phyloP scores from a whole-genome alignment of 2,329 filamentous ascomycete species.

The Fusarium sp. region DNA sequence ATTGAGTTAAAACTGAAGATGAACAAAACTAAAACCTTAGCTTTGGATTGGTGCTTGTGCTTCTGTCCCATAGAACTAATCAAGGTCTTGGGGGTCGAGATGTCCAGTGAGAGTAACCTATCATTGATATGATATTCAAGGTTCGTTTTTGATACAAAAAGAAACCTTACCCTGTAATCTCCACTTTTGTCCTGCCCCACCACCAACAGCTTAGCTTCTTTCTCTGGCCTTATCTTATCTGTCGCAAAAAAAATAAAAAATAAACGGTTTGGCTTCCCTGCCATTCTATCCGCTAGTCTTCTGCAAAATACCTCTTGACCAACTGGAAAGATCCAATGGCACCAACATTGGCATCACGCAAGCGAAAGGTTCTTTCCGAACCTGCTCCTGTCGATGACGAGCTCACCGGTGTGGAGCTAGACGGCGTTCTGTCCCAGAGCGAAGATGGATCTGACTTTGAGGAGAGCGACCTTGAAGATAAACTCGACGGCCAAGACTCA shows the following conservation, averaged over 20 bases:
- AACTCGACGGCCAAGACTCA: constrained; percentile 44
- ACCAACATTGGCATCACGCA: constrained; percentile 38
- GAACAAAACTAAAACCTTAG: too few relatives aligned
- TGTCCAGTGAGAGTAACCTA: too few relatives aligned
- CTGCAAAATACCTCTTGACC: constrained; percentile 6
- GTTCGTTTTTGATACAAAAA: too few relatives aligned
- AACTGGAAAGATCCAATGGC: constrained; percentile 35
- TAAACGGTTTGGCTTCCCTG: background rate
- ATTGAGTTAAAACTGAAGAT: too few relatives aligned
- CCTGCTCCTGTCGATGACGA: constrained; percentile 35
- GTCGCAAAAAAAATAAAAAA: constrained; percentile 22
- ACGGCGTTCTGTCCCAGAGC: constrained; percentile 68
- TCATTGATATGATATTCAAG: too few relatives aligned
- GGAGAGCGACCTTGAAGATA: constrained; percentile 52
- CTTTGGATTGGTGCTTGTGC: too few relatives aligned
- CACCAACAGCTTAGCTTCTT: background rate
- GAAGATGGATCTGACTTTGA: constrained; percentile 70
- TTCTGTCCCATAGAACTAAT: too few relatives aligned
- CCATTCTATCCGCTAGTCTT: background rate
- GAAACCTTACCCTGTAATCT: background rate
- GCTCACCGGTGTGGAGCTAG: constrained; percentile 62
- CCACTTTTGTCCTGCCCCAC: background rate
- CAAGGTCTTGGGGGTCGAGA: too few relatives aligned
- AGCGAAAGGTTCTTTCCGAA: constrained; percentile 42
- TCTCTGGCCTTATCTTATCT: constrained; percentile 31